phyloP scores from a whole-genome alignment of 2,329 filamentous ascomycete species.

The Botrytis galanthina region DNA sequence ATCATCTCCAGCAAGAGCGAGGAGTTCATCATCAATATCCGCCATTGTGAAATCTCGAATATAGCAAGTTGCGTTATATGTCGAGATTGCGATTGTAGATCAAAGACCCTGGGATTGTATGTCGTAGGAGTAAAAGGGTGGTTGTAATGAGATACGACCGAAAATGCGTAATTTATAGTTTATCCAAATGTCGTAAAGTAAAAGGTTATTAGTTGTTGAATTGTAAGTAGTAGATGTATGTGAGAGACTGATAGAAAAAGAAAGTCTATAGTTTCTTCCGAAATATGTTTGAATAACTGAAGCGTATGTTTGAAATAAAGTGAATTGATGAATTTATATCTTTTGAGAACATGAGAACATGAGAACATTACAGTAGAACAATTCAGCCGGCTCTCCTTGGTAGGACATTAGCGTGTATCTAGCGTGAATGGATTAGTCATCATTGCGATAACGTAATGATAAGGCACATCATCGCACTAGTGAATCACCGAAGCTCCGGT shows the following conservation, averaged over 20 bases:
- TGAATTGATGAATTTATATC: conserved; percentile 2
- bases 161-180: background rate
- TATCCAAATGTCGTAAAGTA: background rate
- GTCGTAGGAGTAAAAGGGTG: background rate
- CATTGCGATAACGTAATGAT: background rate
- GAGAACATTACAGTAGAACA: background rate
- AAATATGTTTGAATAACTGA: background rate
- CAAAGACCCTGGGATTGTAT: background rate
- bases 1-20: conserved; percentile 84
- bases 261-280: background rate
- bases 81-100: background rate
- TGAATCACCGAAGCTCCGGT: conserved; percentile 3
- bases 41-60: conserved; percentile 58
- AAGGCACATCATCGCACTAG: background rate
- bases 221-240: background rate
- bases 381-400: conserved; percentile 17
- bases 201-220: background rate
- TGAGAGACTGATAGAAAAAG: background rate
- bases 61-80: background rate
- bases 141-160: background rate
- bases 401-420: conserved; percentile 11
- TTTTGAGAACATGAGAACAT: background rate
- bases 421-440: conserved; percentile 1
- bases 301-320: background rate
- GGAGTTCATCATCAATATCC: conserved; percentile 88